Evolutionary conservation across 2,329 filamentous ascomycete species (phyloP).

Genomic region (Fusarium brachygibbosum): DNA sequence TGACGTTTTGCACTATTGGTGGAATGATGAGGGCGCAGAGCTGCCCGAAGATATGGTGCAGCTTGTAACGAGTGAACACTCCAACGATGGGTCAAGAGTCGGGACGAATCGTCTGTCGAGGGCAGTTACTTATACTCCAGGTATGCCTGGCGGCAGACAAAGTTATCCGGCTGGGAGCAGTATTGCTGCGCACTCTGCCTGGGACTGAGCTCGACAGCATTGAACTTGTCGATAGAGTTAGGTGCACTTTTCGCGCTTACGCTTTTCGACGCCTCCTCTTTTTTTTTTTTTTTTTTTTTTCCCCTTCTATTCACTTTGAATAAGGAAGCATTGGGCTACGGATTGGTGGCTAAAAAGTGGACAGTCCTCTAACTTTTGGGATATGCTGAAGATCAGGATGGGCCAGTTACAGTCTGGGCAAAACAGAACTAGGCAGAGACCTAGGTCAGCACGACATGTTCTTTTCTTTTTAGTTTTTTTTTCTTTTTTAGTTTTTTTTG

Average conservation of each 20-base stretch:
- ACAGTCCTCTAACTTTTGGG: neutral
- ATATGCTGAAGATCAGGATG: neutral
- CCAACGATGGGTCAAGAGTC: constrained; percentile 45
- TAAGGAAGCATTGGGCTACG: neutral
- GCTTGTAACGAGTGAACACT: constrained; percentile 43
- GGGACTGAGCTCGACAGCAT: constrained; percentile 4
- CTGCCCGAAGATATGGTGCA: constrained; percentile 27
- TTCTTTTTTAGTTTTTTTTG: neutral
- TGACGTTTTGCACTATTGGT: constrained; percentile 58
- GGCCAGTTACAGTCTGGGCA: constrained; percentile 37
- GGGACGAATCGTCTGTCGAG: constrained; percentile 49
- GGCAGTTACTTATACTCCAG: constrained; percentile 48
- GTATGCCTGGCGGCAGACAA: constrained; percentile 8
- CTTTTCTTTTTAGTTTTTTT: neutral
- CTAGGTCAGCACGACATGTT: constrained; percentile 24
- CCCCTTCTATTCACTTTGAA: constrained; percentile 2
- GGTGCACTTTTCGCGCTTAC: neutral
- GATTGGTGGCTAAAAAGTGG: constrained; percentile 3
- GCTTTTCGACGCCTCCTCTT: neutral
- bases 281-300: too few relatives aligned
- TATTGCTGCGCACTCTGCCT: constrained; percentile 32
- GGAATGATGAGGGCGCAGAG: constrained; percentile 48
- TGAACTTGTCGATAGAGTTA: neutral
- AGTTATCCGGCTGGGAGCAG: constrained; percentile 21
- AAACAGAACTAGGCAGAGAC: constrained; percentile 38